Evolutionary conservation across 208 protist genomes (phyloP).

Genomic region (Acanthamoeba castellanii): DNA sequence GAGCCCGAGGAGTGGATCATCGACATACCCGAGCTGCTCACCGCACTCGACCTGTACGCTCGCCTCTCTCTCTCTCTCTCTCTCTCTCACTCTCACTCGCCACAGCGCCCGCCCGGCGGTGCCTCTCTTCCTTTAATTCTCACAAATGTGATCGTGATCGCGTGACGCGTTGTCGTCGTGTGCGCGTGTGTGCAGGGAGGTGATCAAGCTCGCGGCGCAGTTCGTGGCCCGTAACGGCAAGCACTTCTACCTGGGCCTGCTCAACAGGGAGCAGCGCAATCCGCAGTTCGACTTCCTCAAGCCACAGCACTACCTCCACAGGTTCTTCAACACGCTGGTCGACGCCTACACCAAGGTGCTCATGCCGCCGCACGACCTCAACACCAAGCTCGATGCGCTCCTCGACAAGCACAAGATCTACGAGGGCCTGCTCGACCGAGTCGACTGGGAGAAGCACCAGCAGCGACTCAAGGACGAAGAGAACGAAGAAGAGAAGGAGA

Average conservation of each 20-base stretch:
- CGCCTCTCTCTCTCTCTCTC: too few species aligned
- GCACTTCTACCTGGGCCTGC: constrained; percentile 78
- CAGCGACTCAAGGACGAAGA: constrained; percentile 78
- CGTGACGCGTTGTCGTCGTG: background rate
- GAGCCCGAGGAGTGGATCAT: constrained; percentile 78
- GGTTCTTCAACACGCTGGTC: constrained; percentile 79
- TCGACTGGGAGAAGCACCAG: constrained; percentile 78
- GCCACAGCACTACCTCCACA: constrained; percentile 74
- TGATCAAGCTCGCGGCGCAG: constrained; percentile 86
- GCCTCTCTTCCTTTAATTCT: too few species aligned
- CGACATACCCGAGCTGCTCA: constrained; percentile 76
- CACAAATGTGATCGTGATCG: background rate
- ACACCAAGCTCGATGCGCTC: constrained; percentile 27
- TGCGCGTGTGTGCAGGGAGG: constrained; percentile 62
- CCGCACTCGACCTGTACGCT: constrained; percentile 79
- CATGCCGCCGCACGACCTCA: constrained; percentile 73
- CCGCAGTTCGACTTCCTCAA: constrained; percentile 87
- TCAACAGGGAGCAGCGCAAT: constrained; percentile 79
- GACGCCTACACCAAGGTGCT: constrained; percentile 79
- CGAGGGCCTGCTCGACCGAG: constrained; percentile 79
- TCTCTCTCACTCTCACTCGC: too few species aligned
- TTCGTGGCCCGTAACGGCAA: constrained; percentile 85
- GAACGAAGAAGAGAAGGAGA: constrained; percentile 72
- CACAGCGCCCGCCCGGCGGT: too few species aligned
- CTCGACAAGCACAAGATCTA: constrained; percentile 74